Evolutionary conservation across 768 basidiomycete species (phyloP).

Genomic region (Suillus fuscotomentosus): DNA sequence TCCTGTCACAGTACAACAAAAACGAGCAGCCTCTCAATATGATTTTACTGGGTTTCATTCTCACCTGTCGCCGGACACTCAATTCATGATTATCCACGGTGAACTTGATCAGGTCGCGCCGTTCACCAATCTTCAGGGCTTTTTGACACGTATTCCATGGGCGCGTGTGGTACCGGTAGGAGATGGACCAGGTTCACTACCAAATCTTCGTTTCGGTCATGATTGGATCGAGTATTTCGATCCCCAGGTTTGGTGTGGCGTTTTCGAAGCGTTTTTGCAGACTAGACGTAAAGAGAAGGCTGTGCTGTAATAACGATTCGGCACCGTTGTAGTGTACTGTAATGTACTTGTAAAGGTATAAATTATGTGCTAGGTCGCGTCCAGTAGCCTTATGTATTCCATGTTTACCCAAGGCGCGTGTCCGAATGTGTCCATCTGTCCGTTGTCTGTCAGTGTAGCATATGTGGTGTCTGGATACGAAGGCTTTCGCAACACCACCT

Average conservation of each 20-base stretch:
- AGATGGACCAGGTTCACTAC: constrained; percentile 27
- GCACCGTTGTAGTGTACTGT: background rate
- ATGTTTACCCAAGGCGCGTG: constrained; percentile 42
- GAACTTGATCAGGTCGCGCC: constrained; percentile 39
- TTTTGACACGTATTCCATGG: constrained; percentile 37
- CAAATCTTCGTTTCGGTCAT: constrained; percentile 40
- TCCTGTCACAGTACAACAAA: constrained; percentile 4
- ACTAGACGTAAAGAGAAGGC: constrained; percentile 1
- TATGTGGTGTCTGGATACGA: constrained; percentile 20
- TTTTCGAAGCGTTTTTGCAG: constrained; percentile 35
- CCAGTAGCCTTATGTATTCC: constrained; percentile 41
- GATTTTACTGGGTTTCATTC: constrained; percentile 32
- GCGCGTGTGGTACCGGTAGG: constrained; percentile 36
- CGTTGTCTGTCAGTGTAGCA: constrained; percentile 17
- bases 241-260: constrained; percentile 38
- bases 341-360: background rate
- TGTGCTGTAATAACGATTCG: constrained; percentile 5
- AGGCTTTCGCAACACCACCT: constrained; percentile 33
- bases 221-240: constrained; percentile 49
- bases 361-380: constrained; percentile 18
- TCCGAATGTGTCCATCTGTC: constrained; percentile 5
- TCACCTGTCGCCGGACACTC: constrained; percentile 29
- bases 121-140: constrained; percentile 34
- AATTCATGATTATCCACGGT: constrained; percentile 42
- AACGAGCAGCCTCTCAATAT: constrained; percentile 9